These are phyloP conservation scores for Sesbania bispinosa DNA, from an alignment of 306 rosid genomes.

Conservation along the genomic window DNA sequence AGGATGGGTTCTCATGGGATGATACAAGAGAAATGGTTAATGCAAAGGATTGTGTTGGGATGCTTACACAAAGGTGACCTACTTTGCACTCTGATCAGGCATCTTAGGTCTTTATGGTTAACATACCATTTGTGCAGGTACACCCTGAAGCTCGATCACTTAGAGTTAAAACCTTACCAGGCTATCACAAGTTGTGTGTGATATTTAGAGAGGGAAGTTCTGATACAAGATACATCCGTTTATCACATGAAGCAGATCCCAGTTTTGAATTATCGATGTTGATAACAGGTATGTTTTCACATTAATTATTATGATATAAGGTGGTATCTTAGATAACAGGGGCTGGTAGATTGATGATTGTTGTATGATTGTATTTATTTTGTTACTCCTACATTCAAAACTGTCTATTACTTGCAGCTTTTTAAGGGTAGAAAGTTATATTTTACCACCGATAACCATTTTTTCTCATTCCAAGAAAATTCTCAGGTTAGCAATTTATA, in stretches of 20 bases:
- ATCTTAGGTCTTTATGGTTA: slow-evolving; percentile 23
- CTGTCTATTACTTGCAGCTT: neutral
- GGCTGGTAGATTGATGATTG: neutral
- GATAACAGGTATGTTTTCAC: slow-evolving; percentile 38
- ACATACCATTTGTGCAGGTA: slow-evolving; percentile 47
- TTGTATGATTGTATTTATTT: neutral
- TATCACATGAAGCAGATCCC: slow-evolving; percentile 44
- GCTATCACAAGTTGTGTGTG: slow-evolving; percentile 56
- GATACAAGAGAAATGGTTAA: slow-evolving; percentile 65
- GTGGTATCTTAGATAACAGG: neutral
- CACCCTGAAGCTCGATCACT: slow-evolving; percentile 71
- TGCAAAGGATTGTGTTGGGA: slow-evolving; percentile 69
- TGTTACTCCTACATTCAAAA: neutral
- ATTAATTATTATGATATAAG: neutral
- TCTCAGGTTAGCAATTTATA: neutral
- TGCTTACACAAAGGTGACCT: slow-evolving; percentile 56
- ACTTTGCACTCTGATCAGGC: slow-evolving; percentile 6
- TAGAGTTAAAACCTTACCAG: slow-evolving; percentile 72
- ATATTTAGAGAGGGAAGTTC: slow-evolving; percentile 60
- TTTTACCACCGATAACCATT: neutral
- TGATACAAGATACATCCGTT: slow-evolving; percentile 53
- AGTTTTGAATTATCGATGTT: slow-evolving; percentile 32
- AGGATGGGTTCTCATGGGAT: slow-evolving; percentile 65
- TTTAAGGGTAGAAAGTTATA: neutral
- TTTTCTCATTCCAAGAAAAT: neutral